Evolutionary conservation across 2,329 filamentous ascomycete genomes (phyloP).

Genomic region (Acrodontium crateriforme): DNA sequence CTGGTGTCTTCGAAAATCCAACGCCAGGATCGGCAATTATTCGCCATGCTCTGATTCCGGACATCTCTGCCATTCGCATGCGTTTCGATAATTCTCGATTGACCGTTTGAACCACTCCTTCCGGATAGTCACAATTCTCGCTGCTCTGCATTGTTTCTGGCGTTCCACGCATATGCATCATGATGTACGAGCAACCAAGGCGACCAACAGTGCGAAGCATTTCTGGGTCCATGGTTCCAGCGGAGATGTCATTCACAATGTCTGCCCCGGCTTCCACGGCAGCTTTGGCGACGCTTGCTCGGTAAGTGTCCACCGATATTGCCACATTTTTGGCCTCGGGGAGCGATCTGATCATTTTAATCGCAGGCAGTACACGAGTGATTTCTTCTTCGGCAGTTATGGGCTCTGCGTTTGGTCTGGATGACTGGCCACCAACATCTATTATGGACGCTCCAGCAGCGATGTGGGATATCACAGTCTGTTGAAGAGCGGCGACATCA

Average conservation of each 20-base stretch:
- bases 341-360: constrained; percentile 55
- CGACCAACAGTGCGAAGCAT: constrained; percentile 74
- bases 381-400: constrained; percentile 62
- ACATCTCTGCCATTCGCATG: constrained; percentile 60
- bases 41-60: constrained; percentile 80
- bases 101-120: constrained; percentile 52
- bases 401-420: constrained; percentile 59
- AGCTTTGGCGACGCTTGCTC: constrained; percentile 63
- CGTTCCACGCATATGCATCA: constrained; percentile 91
- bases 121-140: constrained; percentile 44
- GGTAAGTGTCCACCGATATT: constrained; percentile 88
- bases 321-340: constrained; percentile 49
- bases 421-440: constrained; percentile 89
- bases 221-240: constrained; percentile 58
- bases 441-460: constrained; percentile 64
- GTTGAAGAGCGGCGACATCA: constrained; percentile 36
- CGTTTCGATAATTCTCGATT: constrained; percentile 54
- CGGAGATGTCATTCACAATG: constrained; percentile 90
- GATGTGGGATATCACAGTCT: constrained; percentile 50
- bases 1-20: constrained; percentile 75
- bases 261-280: constrained; percentile 70
- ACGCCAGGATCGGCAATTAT: constrained; percentile 90
- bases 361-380: constrained; percentile 63
- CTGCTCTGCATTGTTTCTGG: constrained; percentile 66
- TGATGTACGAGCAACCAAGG: constrained; percentile 61